Evolutionary conservation across 164 flowering plant genomes (phyloP).

Genomic region (Piper longum): DNA sequence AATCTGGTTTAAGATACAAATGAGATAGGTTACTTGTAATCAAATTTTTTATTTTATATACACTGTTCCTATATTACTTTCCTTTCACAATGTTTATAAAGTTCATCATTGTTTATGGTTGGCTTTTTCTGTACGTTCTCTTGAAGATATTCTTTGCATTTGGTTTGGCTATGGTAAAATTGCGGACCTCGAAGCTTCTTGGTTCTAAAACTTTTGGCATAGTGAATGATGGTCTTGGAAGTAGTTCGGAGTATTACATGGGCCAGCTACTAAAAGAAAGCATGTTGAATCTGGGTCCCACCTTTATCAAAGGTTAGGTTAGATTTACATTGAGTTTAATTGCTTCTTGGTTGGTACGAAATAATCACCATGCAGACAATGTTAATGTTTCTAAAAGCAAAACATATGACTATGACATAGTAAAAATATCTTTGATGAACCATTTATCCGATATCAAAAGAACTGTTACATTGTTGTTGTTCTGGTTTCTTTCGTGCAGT

Average conservation of each 20-base stretch:
- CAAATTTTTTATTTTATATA: no score
- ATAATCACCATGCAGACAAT: no score
- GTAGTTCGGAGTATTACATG: slow-evolving; percentile 34
- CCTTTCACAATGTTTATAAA: background rate
- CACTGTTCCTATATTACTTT: no score
- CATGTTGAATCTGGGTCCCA: slow-evolving; percentile 81
- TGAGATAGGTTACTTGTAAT: no score
- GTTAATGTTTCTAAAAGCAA: no score
- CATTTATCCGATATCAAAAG: background rate
- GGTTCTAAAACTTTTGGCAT: slow-evolving; percentile 15
- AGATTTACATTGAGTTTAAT: slow-evolving; percentile 4
- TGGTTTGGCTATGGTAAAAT: slow-evolving; percentile 45
- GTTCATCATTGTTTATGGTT: no score
- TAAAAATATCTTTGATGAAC: no score
- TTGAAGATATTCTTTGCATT: slow-evolving; percentile 64
- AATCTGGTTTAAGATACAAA: no score
- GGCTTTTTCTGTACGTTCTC: slow-evolving; percentile 9
- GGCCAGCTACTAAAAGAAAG: slow-evolving; percentile 83
- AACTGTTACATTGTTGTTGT: background rate
- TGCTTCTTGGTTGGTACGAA: background rate
- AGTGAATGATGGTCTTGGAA: slow-evolving; percentile 14
- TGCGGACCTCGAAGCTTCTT: slow-evolving; percentile 34
- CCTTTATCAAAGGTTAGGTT: slow-evolving; percentile 87
- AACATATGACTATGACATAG: no score
- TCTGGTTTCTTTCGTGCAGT: slow-evolving; percentile 22